Evolutionary conservation across 345 rosid species (phyloP).

Genomic region (Hibiscus syriacus): DNA sequence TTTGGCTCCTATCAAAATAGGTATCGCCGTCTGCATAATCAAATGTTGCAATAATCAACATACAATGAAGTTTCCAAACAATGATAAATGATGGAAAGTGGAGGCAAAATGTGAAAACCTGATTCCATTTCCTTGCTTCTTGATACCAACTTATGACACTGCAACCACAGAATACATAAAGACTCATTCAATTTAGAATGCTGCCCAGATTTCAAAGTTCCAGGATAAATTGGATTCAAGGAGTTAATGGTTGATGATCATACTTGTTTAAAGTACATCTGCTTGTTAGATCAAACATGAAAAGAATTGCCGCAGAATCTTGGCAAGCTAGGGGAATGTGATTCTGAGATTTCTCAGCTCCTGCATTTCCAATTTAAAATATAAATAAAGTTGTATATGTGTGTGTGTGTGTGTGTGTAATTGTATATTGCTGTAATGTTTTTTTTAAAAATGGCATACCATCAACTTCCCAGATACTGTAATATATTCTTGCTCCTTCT

Average conservation of each 20-base stretch:
- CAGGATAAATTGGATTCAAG: too few species aligned
- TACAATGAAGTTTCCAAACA: neutral
- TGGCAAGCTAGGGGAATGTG: conserved; percentile 64
- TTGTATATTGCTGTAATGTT: too few species aligned
- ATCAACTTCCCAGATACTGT: conserved; percentile 75
- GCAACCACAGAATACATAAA: conserved; percentile 11
- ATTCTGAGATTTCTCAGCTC: conserved; percentile 37
- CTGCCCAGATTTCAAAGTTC: neutral
- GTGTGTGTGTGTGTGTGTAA: too few species aligned
- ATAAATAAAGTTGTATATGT: neutral
- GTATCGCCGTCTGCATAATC: conserved; percentile 66
- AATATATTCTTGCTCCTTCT: conserved; percentile 66
- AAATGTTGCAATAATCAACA: neutral
- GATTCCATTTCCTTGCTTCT: conserved; percentile 73
- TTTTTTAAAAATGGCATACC: conserved; percentile 34
- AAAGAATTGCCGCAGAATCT: conserved; percentile 71
- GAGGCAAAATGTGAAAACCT: conserved; percentile 29
- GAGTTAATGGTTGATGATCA: neutral
- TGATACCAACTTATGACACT: conserved; percentile 77
- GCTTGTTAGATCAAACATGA: conserved; percentile 33
- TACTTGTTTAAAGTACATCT: conserved; percentile 69
- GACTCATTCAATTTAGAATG: neutral
- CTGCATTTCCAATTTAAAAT: conserved; percentile 23
- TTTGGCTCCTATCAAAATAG: conserved; percentile 26
- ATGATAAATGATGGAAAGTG: neutral